Evolutionary conservation across 169 alveolate genomes (phyloP).

Genomic region (Fabrea salina): DNA sequence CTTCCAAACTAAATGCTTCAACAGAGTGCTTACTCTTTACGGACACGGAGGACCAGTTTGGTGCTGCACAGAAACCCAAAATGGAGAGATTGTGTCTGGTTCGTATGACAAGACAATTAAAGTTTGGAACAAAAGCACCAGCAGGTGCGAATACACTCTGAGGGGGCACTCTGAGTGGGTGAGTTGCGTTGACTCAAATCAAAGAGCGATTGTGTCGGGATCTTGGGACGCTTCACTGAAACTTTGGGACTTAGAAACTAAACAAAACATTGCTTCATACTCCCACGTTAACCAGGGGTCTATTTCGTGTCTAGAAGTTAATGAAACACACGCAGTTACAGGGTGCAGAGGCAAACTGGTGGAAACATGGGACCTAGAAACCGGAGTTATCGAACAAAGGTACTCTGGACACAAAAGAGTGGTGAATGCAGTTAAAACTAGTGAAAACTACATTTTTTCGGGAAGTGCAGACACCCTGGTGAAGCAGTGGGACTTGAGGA

Average conservation of each 20-base stretch:
- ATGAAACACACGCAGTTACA: not conserved
- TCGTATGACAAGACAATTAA: slow-evolving; percentile 63
- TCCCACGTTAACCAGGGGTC: not conserved
- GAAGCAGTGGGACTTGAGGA: slow-evolving; percentile 27
- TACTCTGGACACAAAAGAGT: slow-evolving; percentile 4
- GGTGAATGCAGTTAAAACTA: slow-evolving; percentile 6
- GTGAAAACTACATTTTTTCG: not conserved
- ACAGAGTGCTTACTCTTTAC: not conserved
- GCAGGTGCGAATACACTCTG: slow-evolving; percentile 46
- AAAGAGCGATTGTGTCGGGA: not conserved
- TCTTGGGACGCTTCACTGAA: slow-evolving; percentile 28
- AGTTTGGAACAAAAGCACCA: slow-evolving; percentile 54
- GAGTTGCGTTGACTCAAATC: slow-evolving; percentile 1
- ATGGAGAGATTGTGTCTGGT: slow-evolving; percentile 46
- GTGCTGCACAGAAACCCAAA: not conserved
- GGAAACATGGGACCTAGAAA: slow-evolving; percentile 15
- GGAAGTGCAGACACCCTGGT: slow-evolving; percentile 15
- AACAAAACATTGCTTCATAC: not conserved
- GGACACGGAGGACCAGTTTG: slow-evolving; percentile 39
- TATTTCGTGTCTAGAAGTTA: slow-evolving; percentile 1
- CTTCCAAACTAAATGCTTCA: not conserved
- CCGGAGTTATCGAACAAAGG: not conserved
- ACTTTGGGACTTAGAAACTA: slow-evolving; percentile 14
- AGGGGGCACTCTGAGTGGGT: slow-evolving; percentile 57
- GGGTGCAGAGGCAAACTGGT: not conserved